Conservation (phyloP, 2,329 filamentous ascomycete genomes). For the Ciborinia camelliae region DNA sequence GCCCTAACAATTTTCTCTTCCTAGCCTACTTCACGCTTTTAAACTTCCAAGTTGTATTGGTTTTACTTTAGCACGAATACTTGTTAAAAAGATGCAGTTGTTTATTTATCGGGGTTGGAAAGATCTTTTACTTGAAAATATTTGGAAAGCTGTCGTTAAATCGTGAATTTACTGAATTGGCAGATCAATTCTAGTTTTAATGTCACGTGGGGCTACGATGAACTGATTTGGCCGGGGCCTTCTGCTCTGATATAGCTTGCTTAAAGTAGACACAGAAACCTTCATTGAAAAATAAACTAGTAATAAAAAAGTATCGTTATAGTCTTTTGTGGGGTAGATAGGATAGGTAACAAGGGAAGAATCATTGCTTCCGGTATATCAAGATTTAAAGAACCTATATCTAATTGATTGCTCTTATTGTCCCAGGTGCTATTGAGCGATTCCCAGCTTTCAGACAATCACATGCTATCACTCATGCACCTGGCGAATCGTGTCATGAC, state of each 20-base stretch:
- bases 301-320: background rate
- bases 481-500: background rate
- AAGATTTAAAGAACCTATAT: background rate
- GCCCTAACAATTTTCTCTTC: slow-evolving; percentile 13
- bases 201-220: background rate
- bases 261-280: background rate
- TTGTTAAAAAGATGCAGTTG: background rate
- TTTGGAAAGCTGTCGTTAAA: background rate
- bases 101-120: background rate
- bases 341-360: background rate
- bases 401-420: background rate
- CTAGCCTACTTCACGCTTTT: background rate
- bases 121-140: background rate
- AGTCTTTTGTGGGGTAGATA: background rate
- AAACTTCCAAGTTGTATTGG: background rate
- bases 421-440: background rate
- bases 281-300: too few species aligned
- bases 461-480: background rate
- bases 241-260: background rate
- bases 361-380: background rate
- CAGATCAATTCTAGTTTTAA: background rate
- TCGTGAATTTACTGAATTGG: background rate
- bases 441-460: background rate
- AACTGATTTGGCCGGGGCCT: too few species aligned
- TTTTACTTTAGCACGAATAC: background rate